Percentiles rank a stretch among this genome's conserved stretches.
phyloP scores from a whole-genome alignment of 495 filamentous ascomycete species.

The Neurospora pannonica region DNA sequence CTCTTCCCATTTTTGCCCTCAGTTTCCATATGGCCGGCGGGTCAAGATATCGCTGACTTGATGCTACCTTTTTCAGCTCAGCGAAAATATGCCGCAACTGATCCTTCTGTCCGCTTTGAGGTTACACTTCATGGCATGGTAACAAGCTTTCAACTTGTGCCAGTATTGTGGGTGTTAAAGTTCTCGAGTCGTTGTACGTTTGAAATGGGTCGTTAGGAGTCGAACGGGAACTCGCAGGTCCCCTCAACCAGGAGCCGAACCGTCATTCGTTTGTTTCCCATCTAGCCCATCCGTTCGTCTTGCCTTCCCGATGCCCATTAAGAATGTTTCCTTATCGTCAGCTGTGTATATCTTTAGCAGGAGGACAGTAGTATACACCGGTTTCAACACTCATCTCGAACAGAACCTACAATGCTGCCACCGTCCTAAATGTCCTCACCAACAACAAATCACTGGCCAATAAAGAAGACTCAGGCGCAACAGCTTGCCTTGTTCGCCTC shows the following conservation, averaged over 20 bases:
- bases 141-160: neutral
- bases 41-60: neutral
- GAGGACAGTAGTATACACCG: neutral
- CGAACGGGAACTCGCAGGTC: neutral
- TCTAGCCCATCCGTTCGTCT: neutral
- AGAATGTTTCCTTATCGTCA: neutral
- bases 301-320: neutral
- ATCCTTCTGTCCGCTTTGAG: neutral
- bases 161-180: neutral
- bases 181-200: neutral
- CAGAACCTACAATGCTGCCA: neutral
- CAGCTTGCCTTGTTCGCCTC: neutral
- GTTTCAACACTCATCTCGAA: neutral
- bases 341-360: neutral
- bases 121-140: neutral
- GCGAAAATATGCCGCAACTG: neutral
- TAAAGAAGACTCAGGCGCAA: neutral
- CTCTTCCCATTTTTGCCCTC: neutral
- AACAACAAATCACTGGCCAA: neutral
- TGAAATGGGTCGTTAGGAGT: neutral
- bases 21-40: neutral
- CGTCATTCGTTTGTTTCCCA: neutral
- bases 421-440: neutral
- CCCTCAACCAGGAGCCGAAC: neutral
- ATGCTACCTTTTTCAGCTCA: neutral